Evolutionary conservation across 2,329 filamentous ascomycete genomes (phyloP).

Genomic region (Nothopassalora personata): DNA sequence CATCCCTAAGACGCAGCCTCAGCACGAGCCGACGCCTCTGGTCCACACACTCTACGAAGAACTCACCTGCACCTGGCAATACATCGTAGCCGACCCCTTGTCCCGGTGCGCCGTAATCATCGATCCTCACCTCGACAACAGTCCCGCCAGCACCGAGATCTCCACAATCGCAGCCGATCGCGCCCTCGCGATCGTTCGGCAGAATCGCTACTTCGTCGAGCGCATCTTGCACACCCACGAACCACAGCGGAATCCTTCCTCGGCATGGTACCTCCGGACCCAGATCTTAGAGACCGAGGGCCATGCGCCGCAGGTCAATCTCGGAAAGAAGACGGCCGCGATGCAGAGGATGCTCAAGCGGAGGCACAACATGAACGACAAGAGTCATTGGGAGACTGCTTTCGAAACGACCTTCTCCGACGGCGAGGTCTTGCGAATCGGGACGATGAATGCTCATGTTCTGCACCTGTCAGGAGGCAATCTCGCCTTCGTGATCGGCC

Average conservation of each 20-base stretch:
- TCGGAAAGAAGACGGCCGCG: constrained; percentile 15
- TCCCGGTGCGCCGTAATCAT: constrained; percentile 52
- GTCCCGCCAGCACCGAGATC: constrained; percentile 32
- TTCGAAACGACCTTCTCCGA: constrained; percentile 14
- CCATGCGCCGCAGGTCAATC: constrained; percentile 13
- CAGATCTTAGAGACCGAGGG: constrained; percentile 16
- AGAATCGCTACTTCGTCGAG: constrained; percentile 19
- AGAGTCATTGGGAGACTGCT: constrained; percentile 11
- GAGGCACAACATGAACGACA: constrained; percentile 21
- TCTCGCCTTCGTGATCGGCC: constrained; percentile 19
- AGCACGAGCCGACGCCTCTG: constrained; percentile 15
- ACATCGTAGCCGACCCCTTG: constrained; percentile 52
- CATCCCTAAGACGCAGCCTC: background rate
- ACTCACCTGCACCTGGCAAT: constrained; percentile 55
- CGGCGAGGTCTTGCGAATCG: constrained; percentile 18
- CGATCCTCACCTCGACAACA: constrained; percentile 58
- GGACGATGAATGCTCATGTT: constrained; percentile 12
- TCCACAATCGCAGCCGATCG: constrained; percentile 23
- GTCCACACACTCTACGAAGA: constrained; percentile 35
- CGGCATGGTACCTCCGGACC: constrained; percentile 22
- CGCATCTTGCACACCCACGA: constrained; percentile 22
- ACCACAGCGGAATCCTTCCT: constrained; percentile 13
- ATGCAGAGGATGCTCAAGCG: constrained; percentile 19
- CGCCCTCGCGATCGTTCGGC: constrained; percentile 12
- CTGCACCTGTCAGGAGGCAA: constrained; percentile 14